These are phyloP conservation scores for Rutstroemia sp. DNA, from an alignment of 2,329 filamentous ascomycete species.

Conservation along the genomic window DNA sequence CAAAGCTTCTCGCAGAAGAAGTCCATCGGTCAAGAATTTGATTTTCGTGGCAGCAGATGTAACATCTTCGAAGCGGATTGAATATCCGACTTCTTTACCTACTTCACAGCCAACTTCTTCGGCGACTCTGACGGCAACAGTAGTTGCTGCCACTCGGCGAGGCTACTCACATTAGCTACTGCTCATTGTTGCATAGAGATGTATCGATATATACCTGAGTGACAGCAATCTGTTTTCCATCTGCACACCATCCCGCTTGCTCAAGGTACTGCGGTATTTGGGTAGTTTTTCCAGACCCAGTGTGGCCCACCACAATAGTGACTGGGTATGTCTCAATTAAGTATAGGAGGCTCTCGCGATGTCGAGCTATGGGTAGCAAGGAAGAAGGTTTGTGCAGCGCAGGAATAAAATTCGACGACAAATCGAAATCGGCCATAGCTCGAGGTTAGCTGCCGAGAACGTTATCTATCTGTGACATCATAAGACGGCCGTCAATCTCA, in stretches of 20 bases:
- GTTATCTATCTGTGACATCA: background rate
- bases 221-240: constrained; percentile 76
- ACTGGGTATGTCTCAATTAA: constrained; percentile 77
- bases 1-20: constrained; percentile 84
- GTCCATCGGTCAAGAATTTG: constrained; percentile 91
- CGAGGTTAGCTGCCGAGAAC: too few relatives aligned
- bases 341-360: constrained; percentile 74
- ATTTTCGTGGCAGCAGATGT: constrained; percentile 80
- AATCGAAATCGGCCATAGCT: constrained; percentile 41
- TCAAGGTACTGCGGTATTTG: constrained; percentile 91
- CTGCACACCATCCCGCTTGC: constrained; percentile 77
- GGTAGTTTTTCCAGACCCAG: constrained; percentile 91
- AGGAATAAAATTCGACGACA: constrained; percentile 60
- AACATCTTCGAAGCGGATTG: constrained; percentile 85
- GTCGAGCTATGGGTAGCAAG: constrained; percentile 78
- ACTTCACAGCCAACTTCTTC: constrained; percentile 81
- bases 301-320: constrained; percentile 87
- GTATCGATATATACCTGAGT: constrained; percentile 63
- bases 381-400: constrained; percentile 79
- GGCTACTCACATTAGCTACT: constrained; percentile 47
- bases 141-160: constrained; percentile 82
- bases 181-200: background rate
- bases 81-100: constrained; percentile 88
- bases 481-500: background rate
- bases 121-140: constrained; percentile 79